Evolutionary conservation across 192 early-diverging fungal genomes (phyloP).

Genomic region (Gigaspora rosea): DNA sequence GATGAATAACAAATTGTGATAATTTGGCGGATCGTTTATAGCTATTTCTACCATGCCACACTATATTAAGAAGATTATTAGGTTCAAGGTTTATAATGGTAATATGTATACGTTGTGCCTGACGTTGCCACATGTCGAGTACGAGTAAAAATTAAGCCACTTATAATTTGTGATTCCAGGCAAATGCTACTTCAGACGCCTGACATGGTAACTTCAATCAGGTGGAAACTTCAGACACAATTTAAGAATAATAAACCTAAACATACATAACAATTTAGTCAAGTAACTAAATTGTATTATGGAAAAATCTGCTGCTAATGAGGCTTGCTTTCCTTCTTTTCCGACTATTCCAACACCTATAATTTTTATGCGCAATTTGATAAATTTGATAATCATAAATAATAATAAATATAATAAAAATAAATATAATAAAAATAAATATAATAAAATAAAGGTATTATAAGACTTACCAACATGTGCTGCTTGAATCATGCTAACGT

Average conservation of each 20-base stretch:
- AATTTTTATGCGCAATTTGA: background rate
- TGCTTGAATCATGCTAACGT: constrained; percentile 96
- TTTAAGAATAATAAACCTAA: background rate
- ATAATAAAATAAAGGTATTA: background rate
- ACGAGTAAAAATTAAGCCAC: too few species aligned
- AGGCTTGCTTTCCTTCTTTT: constrained; percentile 94
- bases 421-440: too few species aligned
- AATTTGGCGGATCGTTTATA: constrained; percentile 93
- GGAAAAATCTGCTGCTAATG: constrained; percentile 92
- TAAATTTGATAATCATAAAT: background rate
- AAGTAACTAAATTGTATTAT: constrained; percentile 86
- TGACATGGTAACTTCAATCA: too few species aligned
- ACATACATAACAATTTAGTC: constrained; percentile 72
- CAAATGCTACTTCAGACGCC: too few species aligned
- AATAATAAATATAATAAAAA: background rate
- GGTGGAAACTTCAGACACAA: background rate
- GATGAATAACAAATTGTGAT: constrained; percentile 95
- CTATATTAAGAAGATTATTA: constrained; percentile 28
- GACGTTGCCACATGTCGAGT: too few species aligned
- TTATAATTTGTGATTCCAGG: too few species aligned
- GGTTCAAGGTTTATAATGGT: background rate
- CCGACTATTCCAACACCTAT: constrained; percentile 91
- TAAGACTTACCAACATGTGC: constrained; percentile 73
- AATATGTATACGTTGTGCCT: background rate
- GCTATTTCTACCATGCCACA: constrained; percentile 96